Evolutionary conservation across 1,284 basidiomycete genomes (phyloP).

Genomic region (Coniophora puteana): DNA sequence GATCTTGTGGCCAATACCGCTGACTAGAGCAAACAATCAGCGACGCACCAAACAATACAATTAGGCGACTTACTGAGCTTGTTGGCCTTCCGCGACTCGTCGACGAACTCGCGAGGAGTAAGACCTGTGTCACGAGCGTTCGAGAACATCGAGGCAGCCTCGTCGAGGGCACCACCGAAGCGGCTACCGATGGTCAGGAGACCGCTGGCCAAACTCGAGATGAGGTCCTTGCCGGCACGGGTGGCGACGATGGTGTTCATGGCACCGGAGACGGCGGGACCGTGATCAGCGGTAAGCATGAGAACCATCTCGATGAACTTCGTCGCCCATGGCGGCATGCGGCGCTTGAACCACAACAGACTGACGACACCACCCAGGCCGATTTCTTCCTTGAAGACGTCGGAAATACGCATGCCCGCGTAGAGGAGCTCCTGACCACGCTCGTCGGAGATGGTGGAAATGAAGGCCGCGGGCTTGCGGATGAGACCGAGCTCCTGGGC

Average conservation of each 20-base stretch:
- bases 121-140: slow-evolving; percentile 86
- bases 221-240: slow-evolving; percentile 97
- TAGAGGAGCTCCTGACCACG: slow-evolving; percentile 98
- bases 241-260: slow-evolving; percentile 99
- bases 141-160: slow-evolving; percentile 96
- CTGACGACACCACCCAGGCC: slow-evolving; percentile 97
- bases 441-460: slow-evolving; percentile 99
- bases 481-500: slow-evolving; percentile 97
- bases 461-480: slow-evolving; percentile 98
- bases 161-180: slow-evolving; percentile 99
- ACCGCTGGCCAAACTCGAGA: slow-evolving; percentile 95
- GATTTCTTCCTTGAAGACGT: slow-evolving; percentile 97
- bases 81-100: slow-evolving; percentile 93
- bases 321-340: slow-evolving; percentile 79
- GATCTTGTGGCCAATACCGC: slow-evolving; percentile 99
- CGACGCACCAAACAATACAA: slow-evolving; percentile 1
- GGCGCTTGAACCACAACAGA: slow-evolving; percentile 97
- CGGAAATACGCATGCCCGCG: slow-evolving; percentile 98
- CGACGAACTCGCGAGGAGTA: slow-evolving; percentile 97
- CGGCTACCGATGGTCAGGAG: slow-evolving; percentile 97
- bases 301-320: slow-evolving; percentile 99
- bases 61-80: slow-evolving; percentile 73
- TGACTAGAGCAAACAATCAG: slow-evolving; percentile 48
- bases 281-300: slow-evolving; percentile 98
- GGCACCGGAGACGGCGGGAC: slow-evolving; percentile 93